These are phyloP conservation scores for Talaromyces wortmannii DNA, from an alignment of 495 filamentous ascomycete genomes.

Conservation along the genomic window DNA sequence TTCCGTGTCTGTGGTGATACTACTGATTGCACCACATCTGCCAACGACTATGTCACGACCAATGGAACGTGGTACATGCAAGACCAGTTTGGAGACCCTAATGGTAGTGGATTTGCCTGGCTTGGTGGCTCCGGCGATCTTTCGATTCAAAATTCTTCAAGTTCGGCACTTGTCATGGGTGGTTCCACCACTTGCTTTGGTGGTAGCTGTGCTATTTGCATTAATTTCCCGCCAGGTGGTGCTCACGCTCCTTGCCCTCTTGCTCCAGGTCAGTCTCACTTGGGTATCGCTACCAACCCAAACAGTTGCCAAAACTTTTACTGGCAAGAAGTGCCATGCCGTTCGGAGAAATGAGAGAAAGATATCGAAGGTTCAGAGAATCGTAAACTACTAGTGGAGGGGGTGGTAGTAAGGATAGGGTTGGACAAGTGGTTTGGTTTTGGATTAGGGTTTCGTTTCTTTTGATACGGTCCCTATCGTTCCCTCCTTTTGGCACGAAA, in stretches of 20 bases:
- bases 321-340: conserved; percentile 5
- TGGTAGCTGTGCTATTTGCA: conserved; percentile 5
- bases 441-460: neutral
- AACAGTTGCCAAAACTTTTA: conserved; percentile 5
- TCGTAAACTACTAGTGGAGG: neutral
- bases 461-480: neutral
- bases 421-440: neutral
- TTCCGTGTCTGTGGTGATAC: conserved; percentile 4
- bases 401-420: neutral
- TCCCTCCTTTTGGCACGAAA: neutral
- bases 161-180: neutral
- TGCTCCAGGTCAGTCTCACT: conserved; percentile 2
- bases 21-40: neutral
- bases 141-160: neutral
- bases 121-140: conserved; percentile 4
- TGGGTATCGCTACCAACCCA: conserved; percentile 3
- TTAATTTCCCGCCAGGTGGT: conserved; percentile 3
- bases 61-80: conserved; percentile 6
- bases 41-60: neutral
- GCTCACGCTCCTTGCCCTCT: conserved; percentile 7
- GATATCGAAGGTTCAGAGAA: neutral
- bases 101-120: conserved; percentile 3
- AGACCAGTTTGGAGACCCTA: conserved; percentile 5
- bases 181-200: conserved; percentile 1
- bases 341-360: conserved; percentile 1